Evolutionary conservation across 1,284 basidiomycete species (phyloP), one percentile per base, ranked within the genome.

Genomic region (Agaricales sp.): DNA sequence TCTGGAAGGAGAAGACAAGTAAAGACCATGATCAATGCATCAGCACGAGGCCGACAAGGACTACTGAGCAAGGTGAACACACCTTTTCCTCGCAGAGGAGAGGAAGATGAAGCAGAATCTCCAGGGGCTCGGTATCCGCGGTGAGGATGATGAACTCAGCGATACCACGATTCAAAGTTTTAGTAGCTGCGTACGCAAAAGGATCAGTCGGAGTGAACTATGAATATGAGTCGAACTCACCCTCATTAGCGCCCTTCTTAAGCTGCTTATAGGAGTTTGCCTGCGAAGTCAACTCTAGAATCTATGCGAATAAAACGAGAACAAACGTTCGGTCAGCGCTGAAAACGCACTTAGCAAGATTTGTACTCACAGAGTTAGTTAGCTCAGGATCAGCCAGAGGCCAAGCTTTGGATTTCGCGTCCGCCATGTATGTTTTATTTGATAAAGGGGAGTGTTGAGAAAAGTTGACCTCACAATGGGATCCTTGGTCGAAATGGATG

Each of bases 31-130:
- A n/a, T n/a, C 13, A n/a, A n/a, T n/a, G n/a, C n/a, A n/a, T n/a
- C n/a, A n/a, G n/a, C n/a, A n/a, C n/a, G n/a, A n/a, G n/a, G n/a
- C n/a, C n/a, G n/a, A n/a, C n/a, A n/a, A n/a, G n/a, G n/a, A n/a
- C n/a, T n/a, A n/a, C 18, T 45, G 20, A 37, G 25, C 30, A 12
- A 39, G 45, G 25, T 13, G 44, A 46, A 50, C 30, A 53, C 68
- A 84, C 88, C 78, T 99, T 99, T 75, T 99, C 96, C 70, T 99
- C 96, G 66, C 96, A 99, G 41, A 99, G 77, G 49, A 99, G 76
- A 43, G 96, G 96, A 22, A 99, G 82, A 69, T 99, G 96, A 56
- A 99, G 81, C 46, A 99, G 74, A 65, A 99, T 99, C 67, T 99
- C 95, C 61, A 99, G 80, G 47, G 95, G 95, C 68, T 99, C 94